Evolutionary conservation across 192 early-diverging fungal species (phyloP).

Genomic region (Coemansia sp.): DNA sequence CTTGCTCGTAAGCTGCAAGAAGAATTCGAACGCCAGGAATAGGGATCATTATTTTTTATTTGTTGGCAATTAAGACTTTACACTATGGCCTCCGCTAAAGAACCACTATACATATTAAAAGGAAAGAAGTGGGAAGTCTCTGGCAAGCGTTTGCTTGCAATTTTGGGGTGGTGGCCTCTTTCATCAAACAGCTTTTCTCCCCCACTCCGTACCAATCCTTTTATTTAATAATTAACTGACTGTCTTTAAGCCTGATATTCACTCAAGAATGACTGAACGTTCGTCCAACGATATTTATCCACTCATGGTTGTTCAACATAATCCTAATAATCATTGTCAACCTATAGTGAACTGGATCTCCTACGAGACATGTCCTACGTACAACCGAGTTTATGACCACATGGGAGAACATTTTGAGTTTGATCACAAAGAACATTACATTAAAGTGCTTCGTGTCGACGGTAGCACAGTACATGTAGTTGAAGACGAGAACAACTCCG

Average conservation of each 20-base stretch:
- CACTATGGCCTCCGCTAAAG: too few species aligned
- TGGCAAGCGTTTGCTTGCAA: too few species aligned
- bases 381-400: background rate
- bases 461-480: too few species aligned
- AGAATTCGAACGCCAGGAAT: slow-evolving; percentile 39
- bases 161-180: too few species aligned
- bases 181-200: background rate
- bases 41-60: background rate
- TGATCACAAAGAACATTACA: too few species aligned
- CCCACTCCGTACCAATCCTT: background rate
- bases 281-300: background rate
- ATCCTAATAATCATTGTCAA: background rate
- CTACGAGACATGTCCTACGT: background rate
- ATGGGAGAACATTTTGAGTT: background rate
- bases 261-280: background rate
- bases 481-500: too few species aligned
- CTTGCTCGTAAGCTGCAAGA: slow-evolving; percentile 43
- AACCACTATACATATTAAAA: too few species aligned
- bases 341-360: background rate
- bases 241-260: too few species aligned
- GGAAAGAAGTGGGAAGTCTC: too few species aligned
- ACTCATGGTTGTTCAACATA: background rate
- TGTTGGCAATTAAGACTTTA: background rate
- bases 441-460: too few species aligned
- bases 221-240: too few species aligned